A percentile compares a stretch with the other conserved stretches of the same genome.
These are phyloP conservation scores for Nepenthes mirabilis DNA, from an alignment of 148 eudicot genomes.

Conservation along the genomic window DNA sequence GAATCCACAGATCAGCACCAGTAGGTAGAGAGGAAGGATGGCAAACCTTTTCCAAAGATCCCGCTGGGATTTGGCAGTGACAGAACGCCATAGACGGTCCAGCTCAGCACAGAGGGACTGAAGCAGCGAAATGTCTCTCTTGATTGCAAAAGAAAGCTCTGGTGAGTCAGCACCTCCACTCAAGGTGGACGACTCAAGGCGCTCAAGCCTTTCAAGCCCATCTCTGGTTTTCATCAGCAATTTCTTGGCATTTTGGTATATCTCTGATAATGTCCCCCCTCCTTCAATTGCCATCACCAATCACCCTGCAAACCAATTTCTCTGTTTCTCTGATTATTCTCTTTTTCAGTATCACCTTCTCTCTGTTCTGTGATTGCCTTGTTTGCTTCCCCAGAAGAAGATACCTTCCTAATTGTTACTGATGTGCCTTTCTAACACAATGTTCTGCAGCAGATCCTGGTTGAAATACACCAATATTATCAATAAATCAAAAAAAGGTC, in stretches of 20 bases:
- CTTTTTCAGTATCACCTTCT: background rate
- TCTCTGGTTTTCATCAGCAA: conserved; percentile 49
- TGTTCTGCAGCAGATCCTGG: no score
- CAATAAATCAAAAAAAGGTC: no score
- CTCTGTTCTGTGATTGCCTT: no score
- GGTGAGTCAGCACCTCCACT: conserved; percentile 37
- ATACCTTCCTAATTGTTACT: no score
- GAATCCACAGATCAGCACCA: background rate
- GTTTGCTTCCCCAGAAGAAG: no score
- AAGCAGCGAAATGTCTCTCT: conserved; percentile 45
- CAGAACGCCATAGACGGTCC: conserved; percentile 82
- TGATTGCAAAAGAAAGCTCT: conserved; percentile 47
- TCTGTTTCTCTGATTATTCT: background rate
- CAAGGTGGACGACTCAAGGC: conserved; percentile 51
- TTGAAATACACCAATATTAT: no score
- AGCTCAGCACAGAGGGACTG: conserved; percentile 61
- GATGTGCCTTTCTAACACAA: no score
- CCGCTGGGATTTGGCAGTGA: conserved; percentile 70
- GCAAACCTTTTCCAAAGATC: conserved; percentile 83
- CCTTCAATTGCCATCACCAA: conserved; percentile 9
- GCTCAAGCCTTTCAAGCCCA: conserved; percentile 66
- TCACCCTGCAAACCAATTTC: no score
- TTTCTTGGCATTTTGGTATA: conserved; percentile 55
- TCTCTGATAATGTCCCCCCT: conserved; percentile 58
- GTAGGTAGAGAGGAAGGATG: background rate